phyloP scores from a whole-genome alignment of 2,329 filamentous ascomycete genomes.

The Colletotrichum sp. region DNA sequence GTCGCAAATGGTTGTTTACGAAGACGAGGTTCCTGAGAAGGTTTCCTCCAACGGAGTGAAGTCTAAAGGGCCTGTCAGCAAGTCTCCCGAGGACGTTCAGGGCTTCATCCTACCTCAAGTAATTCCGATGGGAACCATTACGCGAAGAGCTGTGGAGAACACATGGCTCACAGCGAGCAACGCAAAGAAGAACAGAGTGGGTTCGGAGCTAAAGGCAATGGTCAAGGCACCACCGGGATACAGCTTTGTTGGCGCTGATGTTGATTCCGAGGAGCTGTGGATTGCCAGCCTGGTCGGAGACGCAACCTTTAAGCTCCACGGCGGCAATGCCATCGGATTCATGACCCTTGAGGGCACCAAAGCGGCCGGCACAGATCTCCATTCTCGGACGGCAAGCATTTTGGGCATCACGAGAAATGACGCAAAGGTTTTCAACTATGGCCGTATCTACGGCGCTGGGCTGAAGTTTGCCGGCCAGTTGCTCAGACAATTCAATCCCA shows the following conservation, averaged over 20 bases:
- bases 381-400: slow-evolving; percentile 91
- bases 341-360: slow-evolving; percentile 99
- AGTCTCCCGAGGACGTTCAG: slow-evolving; percentile 23
- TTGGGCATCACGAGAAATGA: slow-evolving; percentile 93
- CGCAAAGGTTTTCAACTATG: slow-evolving; percentile 98
- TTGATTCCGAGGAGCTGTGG: slow-evolving; percentile 97
- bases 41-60: not conserved
- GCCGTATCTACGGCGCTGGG: slow-evolving; percentile 97
- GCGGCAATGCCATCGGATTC: slow-evolving; percentile 96
- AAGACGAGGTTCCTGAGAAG: slow-evolving; percentile 58
- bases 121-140: slow-evolving; percentile 98
- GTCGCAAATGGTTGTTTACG: slow-evolving; percentile 94
- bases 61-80: slow-evolving; percentile 23
- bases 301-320: slow-evolving; percentile 92
- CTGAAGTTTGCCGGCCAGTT: slow-evolving; percentile 91
- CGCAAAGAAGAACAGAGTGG: slow-evolving; percentile 93
- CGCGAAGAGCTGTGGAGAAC: slow-evolving; percentile 91
- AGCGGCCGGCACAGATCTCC: slow-evolving; percentile 88
- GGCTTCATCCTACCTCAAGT: slow-evolving; percentile 95
- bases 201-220: slow-evolving; percentile 97
- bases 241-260: slow-evolving; percentile 93
- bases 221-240: slow-evolving; percentile 90
- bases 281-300: slow-evolving; percentile 96
- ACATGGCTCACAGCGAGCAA: slow-evolving; percentile 99
- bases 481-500: slow-evolving; percentile 91